Evolutionary conservation across 2,329 filamentous ascomycete species (phyloP), one percentile per base, ranked within the genome.

Genomic region (Ilyonectria mors-panacis): DNA sequence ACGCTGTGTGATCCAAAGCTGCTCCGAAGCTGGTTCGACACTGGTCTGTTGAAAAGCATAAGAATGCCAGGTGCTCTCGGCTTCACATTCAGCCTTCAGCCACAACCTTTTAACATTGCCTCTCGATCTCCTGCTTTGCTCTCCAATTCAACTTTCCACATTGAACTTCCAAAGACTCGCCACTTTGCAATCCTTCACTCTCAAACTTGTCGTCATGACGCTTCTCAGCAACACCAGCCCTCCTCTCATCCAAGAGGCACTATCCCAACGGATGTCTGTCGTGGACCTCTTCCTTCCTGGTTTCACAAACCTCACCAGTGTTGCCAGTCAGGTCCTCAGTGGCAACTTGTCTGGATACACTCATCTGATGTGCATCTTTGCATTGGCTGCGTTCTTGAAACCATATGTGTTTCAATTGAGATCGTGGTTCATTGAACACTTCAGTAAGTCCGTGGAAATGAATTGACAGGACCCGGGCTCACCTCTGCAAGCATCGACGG

Each of bases 181-280:
- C 30, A 47, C 42, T 47, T 58, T 33, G 12, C 42, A 39, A 30
- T 48, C 42, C n/a, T 23, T 58, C 2, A 37, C 17, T 30, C 23
- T 1, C 13, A 58, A 30, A 33, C 26, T 56, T 10, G 5, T 56
- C 39, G 12, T 54, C 19, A 67, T 67, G 42, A 63, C 23, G 13
- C 65, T 57, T 37, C 23, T 35, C 26, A 59, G 59, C 42, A 67
- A 59, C 60, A n/a, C 59, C 30, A 67, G 65, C 55, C 48, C 48
- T 56, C 48, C 65, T 47, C 39, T 67, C 42, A 59, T 64, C 35
- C 48, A 53, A 50, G 65, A 45, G 55, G n/a, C 48, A 48, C 59
- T 64, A 19, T 63, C 26, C 54, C 48, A n/a, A n/a, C n/a, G n/a
- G n/a, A n/a, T n/a, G n/a, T n/a, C n/a, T n/a, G n/a, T n/a, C n/a